phyloP scores from a whole-genome alignment of 495 filamentous ascomycete species.

The Aspergillus ellipticus region DNA sequence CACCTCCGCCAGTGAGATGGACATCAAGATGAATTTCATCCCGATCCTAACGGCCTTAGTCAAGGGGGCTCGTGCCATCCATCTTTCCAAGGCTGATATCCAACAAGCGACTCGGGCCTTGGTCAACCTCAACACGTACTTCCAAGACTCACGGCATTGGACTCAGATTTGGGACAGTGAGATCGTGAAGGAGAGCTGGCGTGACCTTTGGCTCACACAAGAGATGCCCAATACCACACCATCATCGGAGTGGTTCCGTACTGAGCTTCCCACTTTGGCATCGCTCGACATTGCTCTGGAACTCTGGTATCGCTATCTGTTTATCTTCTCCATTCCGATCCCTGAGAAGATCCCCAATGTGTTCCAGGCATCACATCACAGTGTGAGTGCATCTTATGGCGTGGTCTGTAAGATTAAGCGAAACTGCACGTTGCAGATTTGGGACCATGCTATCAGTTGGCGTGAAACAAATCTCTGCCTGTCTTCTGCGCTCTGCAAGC shows the following conservation, averaged over 20 bases:
- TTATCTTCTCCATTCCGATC: conserved; percentile 65
- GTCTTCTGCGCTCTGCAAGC: conserved; percentile 56
- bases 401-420: conserved; percentile 64
- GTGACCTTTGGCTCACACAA: conserved; percentile 57
- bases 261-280: conserved; percentile 54
- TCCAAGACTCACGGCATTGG: conserved; percentile 59
- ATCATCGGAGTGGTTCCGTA: conserved; percentile 52
- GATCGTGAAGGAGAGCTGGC: conserved; percentile 57
- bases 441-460: conserved; percentile 67
- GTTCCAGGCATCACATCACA: conserved; percentile 66
- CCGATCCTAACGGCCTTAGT: conserved; percentile 59
- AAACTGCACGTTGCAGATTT: conserved; percentile 59
- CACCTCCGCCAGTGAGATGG: conserved; percentile 48
- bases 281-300: conserved; percentile 56
- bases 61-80: conserved; percentile 51
- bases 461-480: conserved; percentile 60
- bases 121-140: conserved; percentile 60
- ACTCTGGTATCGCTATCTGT: conserved; percentile 63
- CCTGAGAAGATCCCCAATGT: conserved; percentile 60
- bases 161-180: conserved; percentile 61
- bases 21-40: conserved; percentile 59
- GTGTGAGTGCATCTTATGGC: conserved; percentile 60
- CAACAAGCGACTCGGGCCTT: conserved; percentile 54
- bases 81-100: conserved; percentile 49
- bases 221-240: conserved; percentile 52